These are phyloP conservation scores for Actinidia polygama DNA, from an alignment of 179 eudicot species.

Conservation along the genomic window DNA sequence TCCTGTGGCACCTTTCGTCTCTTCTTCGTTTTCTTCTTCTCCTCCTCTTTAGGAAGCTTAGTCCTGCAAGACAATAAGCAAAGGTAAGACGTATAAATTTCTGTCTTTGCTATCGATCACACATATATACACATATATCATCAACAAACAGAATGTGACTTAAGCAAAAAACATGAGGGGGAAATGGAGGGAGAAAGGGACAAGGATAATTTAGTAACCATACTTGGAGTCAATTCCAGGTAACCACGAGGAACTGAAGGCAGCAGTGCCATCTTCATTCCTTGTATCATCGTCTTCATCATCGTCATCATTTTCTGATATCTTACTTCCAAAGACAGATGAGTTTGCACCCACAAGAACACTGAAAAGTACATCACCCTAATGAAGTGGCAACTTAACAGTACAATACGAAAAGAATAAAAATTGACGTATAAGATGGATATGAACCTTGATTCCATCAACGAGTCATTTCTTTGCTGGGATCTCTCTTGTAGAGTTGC, in stretches of 20 bases:
- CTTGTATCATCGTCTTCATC: slow-evolving; percentile 34
- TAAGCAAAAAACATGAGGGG: background rate
- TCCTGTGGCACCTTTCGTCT: slow-evolving; percentile 20
- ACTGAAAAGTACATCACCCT: slow-evolving; percentile 44
- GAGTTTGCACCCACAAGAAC: slow-evolving; percentile 68
- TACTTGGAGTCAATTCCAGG: slow-evolving; percentile 70
- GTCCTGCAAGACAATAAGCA: slow-evolving; percentile 33
- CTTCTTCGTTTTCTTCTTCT: slow-evolving; percentile 52
- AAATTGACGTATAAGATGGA: background rate
- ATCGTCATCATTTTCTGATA: slow-evolving; percentile 49
- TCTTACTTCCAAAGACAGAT: slow-evolving; percentile 53
- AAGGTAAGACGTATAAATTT: background rate
- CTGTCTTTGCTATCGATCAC: too few relatives aligned
- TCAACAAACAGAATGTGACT: background rate
- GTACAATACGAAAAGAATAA: background rate
- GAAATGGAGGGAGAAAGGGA: slow-evolving; percentile 14
- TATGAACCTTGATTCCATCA: slow-evolving; percentile 75
- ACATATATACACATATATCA: too few relatives aligned
- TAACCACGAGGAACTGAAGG: slow-evolving; percentile 65
- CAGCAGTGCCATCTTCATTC: slow-evolving; percentile 51
- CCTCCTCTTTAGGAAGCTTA: slow-evolving; percentile 38
- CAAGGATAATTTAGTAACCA: slow-evolving; percentile 9
- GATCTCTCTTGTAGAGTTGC: slow-evolving; percentile 66
- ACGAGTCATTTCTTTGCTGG: slow-evolving; percentile 62
- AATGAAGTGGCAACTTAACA: background rate